These are phyloP conservation scores for Chrysophaeum taylorii DNA, from an alignment of 352 stramenopile genomes.

Conservation along the genomic window DNA sequence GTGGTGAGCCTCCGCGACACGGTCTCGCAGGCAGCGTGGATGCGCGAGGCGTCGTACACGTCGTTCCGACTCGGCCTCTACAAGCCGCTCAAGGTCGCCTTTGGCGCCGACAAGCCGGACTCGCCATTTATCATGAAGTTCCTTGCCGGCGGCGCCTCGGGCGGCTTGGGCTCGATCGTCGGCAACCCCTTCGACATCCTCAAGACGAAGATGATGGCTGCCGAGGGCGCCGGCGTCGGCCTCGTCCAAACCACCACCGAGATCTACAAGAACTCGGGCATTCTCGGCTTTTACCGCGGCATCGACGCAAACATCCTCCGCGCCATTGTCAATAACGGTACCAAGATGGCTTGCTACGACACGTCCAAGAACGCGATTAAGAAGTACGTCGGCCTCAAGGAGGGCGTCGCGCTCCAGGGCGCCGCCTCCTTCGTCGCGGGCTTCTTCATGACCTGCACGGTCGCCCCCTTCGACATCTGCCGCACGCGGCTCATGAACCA, in stretches of 20 bases:
- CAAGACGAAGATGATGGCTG: constrained; percentile 24
- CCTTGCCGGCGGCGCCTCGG: constrained; percentile 40
- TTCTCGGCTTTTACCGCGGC: constrained; percentile 57
- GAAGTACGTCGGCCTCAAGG: constrained; percentile 38
- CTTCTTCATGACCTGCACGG: constrained; percentile 63
- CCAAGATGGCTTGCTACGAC: constrained; percentile 62
- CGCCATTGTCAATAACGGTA: constrained; percentile 58
- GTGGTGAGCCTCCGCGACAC: too few relatives aligned
- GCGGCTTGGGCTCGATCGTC: constrained; percentile 46
- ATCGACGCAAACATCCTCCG: constrained; percentile 55
- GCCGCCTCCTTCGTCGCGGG: constrained; percentile 44
- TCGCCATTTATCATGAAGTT: constrained; percentile 52
- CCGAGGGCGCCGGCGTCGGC: not conserved
- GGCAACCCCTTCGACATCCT: constrained; percentile 60
- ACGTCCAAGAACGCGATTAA: constrained; percentile 47
- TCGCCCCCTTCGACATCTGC: constrained; percentile 59
- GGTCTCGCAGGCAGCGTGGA: not conserved
- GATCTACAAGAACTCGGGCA: constrained; percentile 40
- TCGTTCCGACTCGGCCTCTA: constrained; percentile 21
- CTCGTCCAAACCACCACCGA: not conserved
- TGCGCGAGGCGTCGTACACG: constrained; percentile 13
- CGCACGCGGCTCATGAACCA: constrained; percentile 51
- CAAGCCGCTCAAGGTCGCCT: constrained; percentile 14
- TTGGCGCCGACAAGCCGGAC: constrained; percentile 2
- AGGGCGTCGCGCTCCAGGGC: constrained; percentile 41